A percentile compares a stretch with the other conserved stretches of the same genome.
These are phyloP conservation scores for Solanum dulcamara DNA, from an alignment of 257 asterid genomes.

Conservation along the genomic window DNA sequence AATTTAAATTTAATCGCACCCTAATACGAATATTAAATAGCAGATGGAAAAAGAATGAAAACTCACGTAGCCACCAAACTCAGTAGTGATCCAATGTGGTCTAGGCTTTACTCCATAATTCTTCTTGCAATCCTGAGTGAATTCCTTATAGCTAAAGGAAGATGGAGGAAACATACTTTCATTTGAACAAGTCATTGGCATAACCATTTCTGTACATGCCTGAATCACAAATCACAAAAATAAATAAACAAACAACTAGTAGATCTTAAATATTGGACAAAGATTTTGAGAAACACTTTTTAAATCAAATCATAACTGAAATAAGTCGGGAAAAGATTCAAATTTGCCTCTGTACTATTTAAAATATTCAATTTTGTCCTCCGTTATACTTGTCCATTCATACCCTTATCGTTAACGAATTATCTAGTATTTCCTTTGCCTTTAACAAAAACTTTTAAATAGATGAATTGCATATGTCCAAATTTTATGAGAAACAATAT, in stretches of 20 bases:
- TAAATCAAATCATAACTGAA: no score
- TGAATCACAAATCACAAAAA: neutral
- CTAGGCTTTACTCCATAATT: slow-evolving; percentile 51
- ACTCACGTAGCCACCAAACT: slow-evolving; percentile 59
- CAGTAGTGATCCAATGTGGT: slow-evolving; percentile 69
- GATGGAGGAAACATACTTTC: slow-evolving; percentile 65
- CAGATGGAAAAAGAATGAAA: neutral
- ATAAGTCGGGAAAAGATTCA: no score
- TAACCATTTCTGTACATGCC: slow-evolving; percentile 90
- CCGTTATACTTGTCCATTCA: no score
- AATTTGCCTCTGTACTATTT: no score
- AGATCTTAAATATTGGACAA: no score
- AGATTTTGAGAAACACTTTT: no score
- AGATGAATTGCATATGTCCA: no score
- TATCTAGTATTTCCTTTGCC: no score
- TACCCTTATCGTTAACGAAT: no score
- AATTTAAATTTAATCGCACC: neutral
- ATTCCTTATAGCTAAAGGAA: slow-evolving; percentile 40
- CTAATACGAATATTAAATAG: neutral
- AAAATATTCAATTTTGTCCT: no score
- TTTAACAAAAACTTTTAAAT: no score
- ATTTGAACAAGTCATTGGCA: slow-evolving; percentile 53
- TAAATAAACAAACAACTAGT: neutral
- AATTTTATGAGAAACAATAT: no score
- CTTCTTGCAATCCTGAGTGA: slow-evolving; percentile 22